Percentiles rank a stretch among this genome's conserved stretches.
phyloP scores from a whole-genome alignment of 345 rosid species.

The Salix suchowensis region DNA sequence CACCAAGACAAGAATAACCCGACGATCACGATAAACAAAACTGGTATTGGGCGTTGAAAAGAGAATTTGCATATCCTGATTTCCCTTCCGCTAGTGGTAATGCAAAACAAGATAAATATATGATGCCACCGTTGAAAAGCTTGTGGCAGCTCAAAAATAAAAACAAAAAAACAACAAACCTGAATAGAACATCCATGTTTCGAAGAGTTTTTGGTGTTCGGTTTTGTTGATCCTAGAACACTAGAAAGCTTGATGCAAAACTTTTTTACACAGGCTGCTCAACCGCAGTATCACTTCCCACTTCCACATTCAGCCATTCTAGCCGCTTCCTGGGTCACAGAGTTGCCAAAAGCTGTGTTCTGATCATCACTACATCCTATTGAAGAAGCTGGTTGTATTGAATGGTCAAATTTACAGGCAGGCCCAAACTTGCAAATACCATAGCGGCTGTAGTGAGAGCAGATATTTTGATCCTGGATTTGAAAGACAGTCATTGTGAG shows the following conservation, averaged over 20 bases:
- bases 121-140: constrained; percentile 31
- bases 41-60: neutral
- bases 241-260: constrained; percentile 14
- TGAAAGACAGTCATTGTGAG: neutral
- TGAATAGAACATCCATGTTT: constrained; percentile 14
- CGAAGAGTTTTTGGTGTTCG: constrained; percentile 7
- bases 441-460: constrained; percentile 80
- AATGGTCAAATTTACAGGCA: constrained; percentile 78
- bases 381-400: constrained; percentile 32
- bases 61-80: constrained; percentile 33
- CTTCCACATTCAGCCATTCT: constrained; percentile 23
- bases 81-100: constrained; percentile 11
- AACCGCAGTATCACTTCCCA: constrained; percentile 23
- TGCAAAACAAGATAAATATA: constrained; percentile 17
- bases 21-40: neutral
- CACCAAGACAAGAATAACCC: neutral
- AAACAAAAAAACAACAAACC: neutral
- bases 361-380: constrained; percentile 26
- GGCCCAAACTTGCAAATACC: constrained; percentile 97
- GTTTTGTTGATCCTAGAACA: constrained; percentile 17
- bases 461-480: constrained; percentile 66
- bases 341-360: constrained; percentile 12
- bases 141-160: constrained; percentile 23
- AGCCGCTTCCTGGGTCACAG: constrained; percentile 24
- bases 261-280: constrained; percentile 32